Evolutionary conservation across 2,329 filamentous ascomycete genomes (phyloP), one percentile per base, ranked within the genome.

Genomic region (Cadophora sp.): DNA sequence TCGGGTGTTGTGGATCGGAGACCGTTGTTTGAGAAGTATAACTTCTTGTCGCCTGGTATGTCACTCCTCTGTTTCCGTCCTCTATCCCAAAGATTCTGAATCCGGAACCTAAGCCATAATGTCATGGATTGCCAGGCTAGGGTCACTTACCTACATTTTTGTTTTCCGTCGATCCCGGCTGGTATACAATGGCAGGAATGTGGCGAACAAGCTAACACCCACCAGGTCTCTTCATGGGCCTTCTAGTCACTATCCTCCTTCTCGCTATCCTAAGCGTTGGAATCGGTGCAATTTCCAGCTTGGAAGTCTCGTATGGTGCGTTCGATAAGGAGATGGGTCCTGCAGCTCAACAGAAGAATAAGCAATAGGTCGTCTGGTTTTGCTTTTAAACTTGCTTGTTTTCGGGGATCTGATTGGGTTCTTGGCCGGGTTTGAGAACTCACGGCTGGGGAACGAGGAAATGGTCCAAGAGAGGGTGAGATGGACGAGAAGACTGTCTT

Each of bases 241-340:
- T 97, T 24, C 78, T 94, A 46, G 89, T 89, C 26, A 82, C 87
- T 3, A 79, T 96, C 22, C 79, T 97, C 48, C 85, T 97, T 60
- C 81, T 97, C 69, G 82, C 87, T 31, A 94, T 98, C 73, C 83
- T 97, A 6, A 90, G 91, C 73, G 90, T 94, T 66, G 96, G 91
- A 16, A 82, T 98, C 65, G 87, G 81, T 68, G 94, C 92, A 16
- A 84, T 98, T 14, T 83, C 87, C 7, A 95, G 93, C 73, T 85
- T 99, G 22, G 86, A 97, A 79, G 93, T 98, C 34, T 92, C 93
- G 0, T 98, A 98, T 79, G 93, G 92, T 71, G 94, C 96, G 1
- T 99, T 98, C 78, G 95, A 97, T 79, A 97, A 97, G 84, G 95
- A 97, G 75, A 97, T 93, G 85, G 93, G 94, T 0, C 92, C 93